Evolutionary conservation across 1,284 basidiomycete species (phyloP), one percentile per base, ranked within the genome.

Genomic region (Fomitopsis betulina): DNA sequence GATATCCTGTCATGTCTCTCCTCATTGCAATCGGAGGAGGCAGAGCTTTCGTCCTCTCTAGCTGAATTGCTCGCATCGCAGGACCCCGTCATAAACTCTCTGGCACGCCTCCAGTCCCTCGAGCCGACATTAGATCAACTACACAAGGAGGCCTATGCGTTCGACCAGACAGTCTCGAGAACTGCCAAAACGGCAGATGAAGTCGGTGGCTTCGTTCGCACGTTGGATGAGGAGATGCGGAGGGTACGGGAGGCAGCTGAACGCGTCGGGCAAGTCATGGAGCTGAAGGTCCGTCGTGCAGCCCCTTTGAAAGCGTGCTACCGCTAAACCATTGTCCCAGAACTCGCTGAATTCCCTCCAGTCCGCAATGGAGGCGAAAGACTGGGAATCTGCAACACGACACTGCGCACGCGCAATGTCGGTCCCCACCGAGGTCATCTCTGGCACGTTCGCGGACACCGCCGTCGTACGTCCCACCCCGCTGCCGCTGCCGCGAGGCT

Each of bases 361-460:
- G 60, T 72, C 79, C 0, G 83, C 93, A 5, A 95, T 98, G 39
- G 90, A 93, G 39, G 80, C 79, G 58, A 83, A 89, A 63, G 97
- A 99, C 70, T 99, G 96, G 96, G 96, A 98, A 70, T 86, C 91
- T 15, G 96, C 96, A 1, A 89, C 94, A 0, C 81, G 93, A 62
- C 89, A 95, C 68, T 97, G 96, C 73, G 86, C 91, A 19, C 79
- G 93, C 33, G 96, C 95, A 1, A 95, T 96, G 87, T 79, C 87
- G 0, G 78, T 98, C 27, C 89, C 94, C 3, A 69, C 77, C 5
- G 84, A 87, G 40, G 87, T 99, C 30, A 84, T 92, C 27, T 83
- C 86, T 23, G 93, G 94, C 7, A 80, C 83, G 2, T 99, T 98
- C 70, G 93, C 96, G 1, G 92, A 91, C 65, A 82, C 80, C 3